phyloP scores from a whole-genome alignment of 192 early-diverging fungal species.

The Coemansia sp. region DNA sequence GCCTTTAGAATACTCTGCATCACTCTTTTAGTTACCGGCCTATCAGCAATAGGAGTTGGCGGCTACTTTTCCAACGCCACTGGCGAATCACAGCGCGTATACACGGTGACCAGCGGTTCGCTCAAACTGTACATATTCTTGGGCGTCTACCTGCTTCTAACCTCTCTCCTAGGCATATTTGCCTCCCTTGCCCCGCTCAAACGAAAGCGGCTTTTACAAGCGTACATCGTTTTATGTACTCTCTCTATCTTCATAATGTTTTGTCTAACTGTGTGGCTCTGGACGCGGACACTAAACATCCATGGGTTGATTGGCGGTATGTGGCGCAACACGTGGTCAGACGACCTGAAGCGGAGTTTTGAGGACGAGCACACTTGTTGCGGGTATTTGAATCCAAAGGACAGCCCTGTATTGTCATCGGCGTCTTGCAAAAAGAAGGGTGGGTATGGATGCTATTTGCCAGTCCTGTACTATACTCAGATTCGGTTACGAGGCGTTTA shows the following conservation, averaged over 20 bases:
- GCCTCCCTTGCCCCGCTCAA: slow-evolving; percentile 37
- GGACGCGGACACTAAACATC: slow-evolving; percentile 48
- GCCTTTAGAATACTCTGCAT: slow-evolving; percentile 16
- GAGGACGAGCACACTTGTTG: slow-evolving; percentile 37
- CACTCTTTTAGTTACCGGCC: slow-evolving; percentile 19
- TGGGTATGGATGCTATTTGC: slow-evolving; percentile 40
- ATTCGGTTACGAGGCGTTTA: slow-evolving; percentile 35
- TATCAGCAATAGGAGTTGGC: slow-evolving; percentile 27
- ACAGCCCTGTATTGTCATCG: slow-evolving; percentile 29
- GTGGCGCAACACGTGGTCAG: slow-evolving; percentile 39
- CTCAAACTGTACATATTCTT: slow-evolving; percentile 36
- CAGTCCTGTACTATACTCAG: slow-evolving; percentile 39
- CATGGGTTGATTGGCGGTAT: slow-evolving; percentile 21
- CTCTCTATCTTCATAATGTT: slow-evolving; percentile 27
- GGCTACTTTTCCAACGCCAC: slow-evolving; percentile 32
- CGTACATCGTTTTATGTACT: slow-evolving; percentile 17
- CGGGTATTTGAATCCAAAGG: slow-evolving; percentile 38
- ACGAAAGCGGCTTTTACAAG: slow-evolving; percentile 28
- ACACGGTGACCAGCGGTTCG: slow-evolving; percentile 22
- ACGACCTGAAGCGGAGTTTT: slow-evolving; percentile 36
- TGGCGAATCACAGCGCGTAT: slow-evolving; percentile 21
- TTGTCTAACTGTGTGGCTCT: slow-evolving; percentile 36
- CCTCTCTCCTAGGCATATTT: slow-evolving; percentile 25
- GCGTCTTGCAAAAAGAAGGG: slow-evolving; percentile 19
- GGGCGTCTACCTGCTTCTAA: slow-evolving; percentile 31